phyloP scores from a whole-genome alignment of 2,329 filamentous ascomycete species.

The Cladosporium sp. region DNA sequence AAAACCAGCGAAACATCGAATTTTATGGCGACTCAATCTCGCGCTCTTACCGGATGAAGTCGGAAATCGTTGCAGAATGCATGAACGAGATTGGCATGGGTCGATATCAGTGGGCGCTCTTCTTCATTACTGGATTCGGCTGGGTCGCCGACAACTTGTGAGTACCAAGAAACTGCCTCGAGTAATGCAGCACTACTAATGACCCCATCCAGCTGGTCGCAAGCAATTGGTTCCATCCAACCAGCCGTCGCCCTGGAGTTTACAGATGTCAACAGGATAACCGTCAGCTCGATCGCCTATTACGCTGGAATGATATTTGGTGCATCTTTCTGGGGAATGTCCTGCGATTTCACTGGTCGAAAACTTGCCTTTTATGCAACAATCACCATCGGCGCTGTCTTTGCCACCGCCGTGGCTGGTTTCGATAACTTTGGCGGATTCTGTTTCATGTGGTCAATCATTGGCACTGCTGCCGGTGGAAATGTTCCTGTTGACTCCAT shows the following conservation, averaged over 20 bases:
- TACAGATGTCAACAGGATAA: neutral
- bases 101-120: constrained; percentile 76
- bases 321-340: constrained; percentile 73
- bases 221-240: constrained; percentile 53
- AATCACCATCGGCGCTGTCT: constrained; percentile 56
- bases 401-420: constrained; percentile 17
- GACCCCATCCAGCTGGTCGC: constrained; percentile 50
- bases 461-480: constrained; percentile 63
- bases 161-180: constrained; percentile 54
- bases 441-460: constrained; percentile 12
- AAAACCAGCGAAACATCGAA: neutral
- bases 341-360: constrained; percentile 70
- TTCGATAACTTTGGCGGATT: constrained; percentile 18
- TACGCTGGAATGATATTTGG: constrained; percentile 72
- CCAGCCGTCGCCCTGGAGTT: constrained; percentile 8
- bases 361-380: constrained; percentile 75
- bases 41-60: constrained; percentile 9
- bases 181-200: constrained; percentile 44
- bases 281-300: constrained; percentile 70
- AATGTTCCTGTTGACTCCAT: constrained; percentile 74
- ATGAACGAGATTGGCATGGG: constrained; percentile 68
- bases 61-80: constrained; percentile 7
- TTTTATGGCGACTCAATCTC: constrained; percentile 8
- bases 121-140: constrained; percentile 72
- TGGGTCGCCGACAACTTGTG: constrained; percentile 82